Evolutionary conservation across 352 stramenopile genomes (phyloP), one percentile per base, ranked within the genome.

Genomic region (Phytophthora tubulina): DNA sequence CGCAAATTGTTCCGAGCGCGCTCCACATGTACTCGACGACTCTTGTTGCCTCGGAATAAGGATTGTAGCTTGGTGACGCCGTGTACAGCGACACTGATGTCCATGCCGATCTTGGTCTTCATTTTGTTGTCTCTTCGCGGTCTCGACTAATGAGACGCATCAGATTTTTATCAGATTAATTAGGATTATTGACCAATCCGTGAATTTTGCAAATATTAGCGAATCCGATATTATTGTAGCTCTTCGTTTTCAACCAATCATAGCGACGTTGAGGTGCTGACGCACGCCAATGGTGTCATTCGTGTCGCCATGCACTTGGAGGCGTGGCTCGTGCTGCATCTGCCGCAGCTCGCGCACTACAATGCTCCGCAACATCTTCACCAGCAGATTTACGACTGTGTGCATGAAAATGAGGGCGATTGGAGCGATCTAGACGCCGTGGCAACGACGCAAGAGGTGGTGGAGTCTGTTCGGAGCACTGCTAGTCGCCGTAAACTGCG

Each of bases 21-120:
- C 11, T 85, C 55, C 9, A 89, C 76, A 78, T 93, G 80, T 32
- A 93, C 65, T 7, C 76, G 69, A 30, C 85, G 80, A 42, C 80
- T 84, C 32, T 82, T 75, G 4, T 77, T 72, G 56, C 83, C 82
- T 44, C 85, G 73, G 62, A 93, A 91, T 13, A 82, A 54, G 39
- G 85, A 83, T 56, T 93, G 85, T 27, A 93, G 75, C 53, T 76
- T 73, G 11, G 65, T 78, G 17, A 88, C 45, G 17, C 74, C 70
- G 3, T 42, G 17, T 21, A 57, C 35, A 42, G 51, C 21, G 31
- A 15, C 11, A 6, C 13, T 5, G 3, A 61, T 30, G 7, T 70
- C 31, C 45, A 46, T 63, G 3, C 38, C 33, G 53, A 70, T 70
- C 54, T 71, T 70, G 17, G 32, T 41, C 15, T 17, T 27, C 21